These are phyloP conservation scores for Leavenworthia alabamica DNA, from an alignment of 345 rosid genomes.

Conservation along the genomic window DNA sequence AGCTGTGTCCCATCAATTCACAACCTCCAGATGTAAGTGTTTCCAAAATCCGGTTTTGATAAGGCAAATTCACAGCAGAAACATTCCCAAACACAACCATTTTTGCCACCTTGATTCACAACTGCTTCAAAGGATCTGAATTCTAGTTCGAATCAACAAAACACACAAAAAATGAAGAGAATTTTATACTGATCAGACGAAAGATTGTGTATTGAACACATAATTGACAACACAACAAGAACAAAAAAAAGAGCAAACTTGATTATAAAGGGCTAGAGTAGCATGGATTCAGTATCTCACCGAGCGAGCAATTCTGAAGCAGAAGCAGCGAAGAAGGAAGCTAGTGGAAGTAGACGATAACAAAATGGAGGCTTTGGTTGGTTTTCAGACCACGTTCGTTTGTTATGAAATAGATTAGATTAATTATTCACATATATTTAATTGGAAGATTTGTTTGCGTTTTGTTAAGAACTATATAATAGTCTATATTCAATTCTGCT, in stretches of 20 bases:
- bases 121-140: constrained; percentile 5
- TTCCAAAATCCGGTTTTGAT: constrained; percentile 19
- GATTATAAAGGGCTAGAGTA: not conserved
- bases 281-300: constrained; percentile 8
- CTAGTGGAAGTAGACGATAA: constrained; percentile 12
- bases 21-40: constrained; percentile 37
- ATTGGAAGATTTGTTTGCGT: not conserved
- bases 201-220: constrained; percentile 4
- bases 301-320: not conserved
- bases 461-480: not conserved
- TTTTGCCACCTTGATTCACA: not conserved
- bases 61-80: constrained; percentile 45
- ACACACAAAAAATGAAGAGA: not conserved
- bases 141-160: too few relatives aligned
- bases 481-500: too few relatives aligned
- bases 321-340: not conserved
- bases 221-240: not conserved
- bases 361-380: constrained; percentile 8
- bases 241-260: not conserved
- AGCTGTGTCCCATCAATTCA: constrained; percentile 41
- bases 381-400: not conserved
- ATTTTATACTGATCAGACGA: not conserved
- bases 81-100: constrained; percentile 50
- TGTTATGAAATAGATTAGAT: not conserved
- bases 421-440: not conserved